Evolutionary conservation across 1,139 yeast genomes (phyloP).

Genomic region (Schwanniomyces etchellsii): DNA sequence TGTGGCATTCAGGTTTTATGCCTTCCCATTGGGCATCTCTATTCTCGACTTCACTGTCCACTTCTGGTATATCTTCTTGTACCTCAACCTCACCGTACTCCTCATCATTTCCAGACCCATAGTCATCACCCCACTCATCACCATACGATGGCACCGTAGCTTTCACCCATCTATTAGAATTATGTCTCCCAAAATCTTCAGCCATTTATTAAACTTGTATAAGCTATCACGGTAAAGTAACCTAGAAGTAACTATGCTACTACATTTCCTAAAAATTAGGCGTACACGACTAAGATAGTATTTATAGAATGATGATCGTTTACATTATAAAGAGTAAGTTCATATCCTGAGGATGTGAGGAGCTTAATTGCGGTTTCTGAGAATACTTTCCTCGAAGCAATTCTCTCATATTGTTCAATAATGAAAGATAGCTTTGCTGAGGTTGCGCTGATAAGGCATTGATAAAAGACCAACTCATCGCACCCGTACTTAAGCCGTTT

Average conservation of each 20-base stretch:
- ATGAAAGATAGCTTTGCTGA: constrained; percentile 68
- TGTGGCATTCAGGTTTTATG: not conserved
- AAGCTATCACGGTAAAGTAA: not conserved
- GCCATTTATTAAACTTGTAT: constrained; percentile 18
- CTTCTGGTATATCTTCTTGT: constrained; percentile 1
- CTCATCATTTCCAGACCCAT: constrained; percentile 20
- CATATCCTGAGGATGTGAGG: constrained; percentile 81
- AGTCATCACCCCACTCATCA: constrained; percentile 51
- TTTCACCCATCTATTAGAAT: constrained; percentile 61
- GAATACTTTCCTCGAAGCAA: constrained; percentile 65
- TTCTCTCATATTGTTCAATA: constrained; percentile 75
- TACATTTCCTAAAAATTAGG: not conserved
- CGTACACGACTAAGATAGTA: not conserved
- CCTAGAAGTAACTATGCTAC: not conserved
- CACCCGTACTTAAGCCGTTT: constrained; percentile 80
- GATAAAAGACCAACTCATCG: constrained; percentile 89
- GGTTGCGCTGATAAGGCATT: constrained; percentile 63
- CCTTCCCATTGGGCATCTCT: not conserved
- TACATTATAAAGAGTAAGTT: constrained; percentile 52
- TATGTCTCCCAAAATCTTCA: constrained; percentile 48
- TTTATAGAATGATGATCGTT: constrained; percentile 1
- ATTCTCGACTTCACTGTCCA: no score
- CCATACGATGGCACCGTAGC: constrained; percentile 56
- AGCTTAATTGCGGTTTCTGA: constrained; percentile 85
- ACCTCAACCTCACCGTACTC: constrained; percentile 3